Conservation (phyloP, 2,329 filamentous ascomycete genomes). For the Penicillium sp. region DNA sequence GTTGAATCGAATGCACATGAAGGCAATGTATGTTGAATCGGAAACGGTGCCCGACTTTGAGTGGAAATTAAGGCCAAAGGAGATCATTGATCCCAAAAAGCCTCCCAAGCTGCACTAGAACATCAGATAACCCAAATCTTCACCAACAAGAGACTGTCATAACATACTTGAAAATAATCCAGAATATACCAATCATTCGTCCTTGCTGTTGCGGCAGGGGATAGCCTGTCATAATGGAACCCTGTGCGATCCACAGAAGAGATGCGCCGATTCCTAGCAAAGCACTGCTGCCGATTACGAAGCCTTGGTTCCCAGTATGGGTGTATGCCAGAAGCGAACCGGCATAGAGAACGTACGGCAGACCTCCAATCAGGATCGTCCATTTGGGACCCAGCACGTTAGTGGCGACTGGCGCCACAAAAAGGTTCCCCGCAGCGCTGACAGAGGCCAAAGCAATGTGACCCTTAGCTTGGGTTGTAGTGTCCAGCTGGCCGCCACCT, state of each 20-base stretch:
- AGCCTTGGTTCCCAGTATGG: slow-evolving; percentile 5
- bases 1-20: slow-evolving; percentile 8
- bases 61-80: slow-evolving; percentile 4
- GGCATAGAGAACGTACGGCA: slow-evolving; percentile 2
- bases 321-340: slow-evolving; percentile 1
- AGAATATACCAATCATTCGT: slow-evolving; percentile 4
- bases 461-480: slow-evolving; percentile 1
- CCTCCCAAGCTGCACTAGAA: not conserved
- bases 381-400: slow-evolving; percentile 4
- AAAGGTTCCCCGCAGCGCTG: slow-evolving; percentile 3
- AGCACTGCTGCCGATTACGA: slow-evolving; percentile 2
- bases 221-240: slow-evolving; percentile 6
- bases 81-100: not conserved
- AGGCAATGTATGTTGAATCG: slow-evolving; percentile 6
- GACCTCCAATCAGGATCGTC: slow-evolving; percentile 2
- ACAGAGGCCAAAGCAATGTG: slow-evolving; percentile 4
- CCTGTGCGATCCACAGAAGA: slow-evolving; percentile 6
- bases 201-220: slow-evolving; percentile 1
- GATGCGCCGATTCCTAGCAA: slow-evolving; percentile 3
- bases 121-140: not conserved
- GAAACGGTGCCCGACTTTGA: not conserved
- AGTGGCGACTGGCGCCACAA: slow-evolving; percentile 1
- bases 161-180: slow-evolving; percentile 9
- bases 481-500: slow-evolving; percentile 4
- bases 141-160: not conserved